Conservation (phyloP, 768 basidiomycete genomes). For the Neoboletus brunneissimus region DNA sequence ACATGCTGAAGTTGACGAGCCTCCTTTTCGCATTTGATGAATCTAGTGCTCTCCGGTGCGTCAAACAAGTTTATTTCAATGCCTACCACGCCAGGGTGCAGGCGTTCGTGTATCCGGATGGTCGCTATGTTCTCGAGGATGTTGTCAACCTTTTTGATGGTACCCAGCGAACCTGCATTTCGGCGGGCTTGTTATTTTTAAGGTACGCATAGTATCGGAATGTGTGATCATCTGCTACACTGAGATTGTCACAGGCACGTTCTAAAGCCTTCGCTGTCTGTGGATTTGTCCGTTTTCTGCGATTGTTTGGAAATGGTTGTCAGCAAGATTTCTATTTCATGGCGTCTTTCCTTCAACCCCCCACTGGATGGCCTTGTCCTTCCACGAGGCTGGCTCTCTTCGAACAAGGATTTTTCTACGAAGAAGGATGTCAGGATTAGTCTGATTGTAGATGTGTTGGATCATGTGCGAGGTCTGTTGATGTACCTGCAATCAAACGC, state of each 20-base stretch:
- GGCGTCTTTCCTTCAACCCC: slow-evolving; percentile 17
- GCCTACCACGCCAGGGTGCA: not conserved
- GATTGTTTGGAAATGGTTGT: slow-evolving; percentile 50
- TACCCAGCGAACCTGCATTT: no score
- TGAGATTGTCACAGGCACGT: slow-evolving; percentile 40
- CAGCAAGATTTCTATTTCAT: slow-evolving; percentile 38
- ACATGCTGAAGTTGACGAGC: slow-evolving; percentile 23
- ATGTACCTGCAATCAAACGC: slow-evolving; percentile 29
- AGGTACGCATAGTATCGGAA: no score
- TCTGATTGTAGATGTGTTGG: slow-evolving; percentile 10
- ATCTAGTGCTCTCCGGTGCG: slow-evolving; percentile 31
- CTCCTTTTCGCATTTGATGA: slow-evolving; percentile 41
- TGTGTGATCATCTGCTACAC: no score
- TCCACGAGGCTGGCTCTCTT: slow-evolving; percentile 50
- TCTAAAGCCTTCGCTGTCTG: slow-evolving; percentile 31
- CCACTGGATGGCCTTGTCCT: slow-evolving; percentile 47
- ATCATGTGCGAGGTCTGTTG: slow-evolving; percentile 23
- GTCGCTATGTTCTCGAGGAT: slow-evolving; percentile 33
- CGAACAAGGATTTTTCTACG: slow-evolving; percentile 11
- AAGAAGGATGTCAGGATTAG: slow-evolving; percentile 10
- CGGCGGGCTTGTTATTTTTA: no score
- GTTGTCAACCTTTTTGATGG: slow-evolving; percentile 15
- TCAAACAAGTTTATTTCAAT: slow-evolving; percentile 33
- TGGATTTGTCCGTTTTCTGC: slow-evolving; percentile 50
- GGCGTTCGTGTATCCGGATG: slow-evolving; percentile 12